phyloP scores from a whole-genome alignment of 768 basidiomycete genomes.

The Mycena maculata region DNA sequence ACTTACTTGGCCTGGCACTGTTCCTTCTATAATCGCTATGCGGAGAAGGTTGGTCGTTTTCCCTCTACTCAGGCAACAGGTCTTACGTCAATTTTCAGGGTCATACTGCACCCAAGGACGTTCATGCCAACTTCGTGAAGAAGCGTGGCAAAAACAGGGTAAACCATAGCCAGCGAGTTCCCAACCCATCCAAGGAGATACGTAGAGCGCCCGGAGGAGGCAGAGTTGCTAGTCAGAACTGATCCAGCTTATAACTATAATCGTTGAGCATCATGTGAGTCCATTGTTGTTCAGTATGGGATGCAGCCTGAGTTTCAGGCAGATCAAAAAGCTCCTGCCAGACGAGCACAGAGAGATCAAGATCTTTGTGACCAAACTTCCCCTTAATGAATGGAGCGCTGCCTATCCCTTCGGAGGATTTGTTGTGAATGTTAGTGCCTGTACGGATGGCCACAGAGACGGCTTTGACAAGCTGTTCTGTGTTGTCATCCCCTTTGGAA shows the following conservation, averaged over 20 bases:
- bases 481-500: slow-evolving; percentile 36
- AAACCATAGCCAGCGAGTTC: slow-evolving; percentile 20
- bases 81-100: not conserved
- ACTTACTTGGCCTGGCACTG: not conserved
- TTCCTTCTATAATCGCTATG: not conserved
- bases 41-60: not conserved
- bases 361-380: slow-evolving; percentile 25
- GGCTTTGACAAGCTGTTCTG: slow-evolving; percentile 37
- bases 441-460: slow-evolving; percentile 40
- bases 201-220: slow-evolving; percentile 4
- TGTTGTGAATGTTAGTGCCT: slow-evolving; percentile 40
- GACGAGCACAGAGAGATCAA: slow-evolving; percentile 22
- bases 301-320: not conserved
- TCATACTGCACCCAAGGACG: not conserved
- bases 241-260: not conserved
- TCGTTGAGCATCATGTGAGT: slow-evolving; percentile 20
- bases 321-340: slow-evolving; percentile 21
- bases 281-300: not conserved
- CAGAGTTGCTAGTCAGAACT: not conserved
- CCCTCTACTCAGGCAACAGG: not conserved
- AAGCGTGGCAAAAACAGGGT: not conserved
- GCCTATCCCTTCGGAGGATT: slow-evolving; percentile 38
- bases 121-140: slow-evolving; percentile 11
- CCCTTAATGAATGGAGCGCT: not conserved
- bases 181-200: slow-evolving; percentile 4